A percentile compares a stretch with the other conserved stretches of the same genome.
Evolutionary conservation across 495 filamentous ascomycete genomes (phyloP).

Genomic region (Penicillium taxi): DNA sequence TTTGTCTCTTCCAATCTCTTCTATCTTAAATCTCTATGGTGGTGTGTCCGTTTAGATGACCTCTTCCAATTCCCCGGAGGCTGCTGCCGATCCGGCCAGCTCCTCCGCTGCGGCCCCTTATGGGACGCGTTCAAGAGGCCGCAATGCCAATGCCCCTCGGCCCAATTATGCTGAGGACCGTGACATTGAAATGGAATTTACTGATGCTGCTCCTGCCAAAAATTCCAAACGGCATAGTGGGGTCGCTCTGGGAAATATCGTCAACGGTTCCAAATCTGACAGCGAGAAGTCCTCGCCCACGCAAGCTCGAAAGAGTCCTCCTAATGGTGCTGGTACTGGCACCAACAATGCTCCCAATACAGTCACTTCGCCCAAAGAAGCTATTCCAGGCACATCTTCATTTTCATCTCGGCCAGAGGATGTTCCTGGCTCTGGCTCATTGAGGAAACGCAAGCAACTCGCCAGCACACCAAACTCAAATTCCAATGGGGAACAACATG

Average conservation of each 20-base stretch:
- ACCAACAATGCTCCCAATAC: slow-evolving; percentile 33
- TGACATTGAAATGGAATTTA: slow-evolving; percentile 81
- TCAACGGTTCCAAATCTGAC: slow-evolving; percentile 33
- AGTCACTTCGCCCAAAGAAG: slow-evolving; percentile 52
- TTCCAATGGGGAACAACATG: slow-evolving; percentile 26
- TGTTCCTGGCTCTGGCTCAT: slow-evolving; percentile 29
- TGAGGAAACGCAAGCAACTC: slow-evolving; percentile 79
- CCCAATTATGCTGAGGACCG: slow-evolving; percentile 96
- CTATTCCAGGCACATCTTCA: slow-evolving; percentile 56
- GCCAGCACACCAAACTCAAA: slow-evolving; percentile 38
- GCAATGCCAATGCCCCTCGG: slow-evolving; percentile 72
- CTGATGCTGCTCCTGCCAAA: slow-evolving; percentile 43
- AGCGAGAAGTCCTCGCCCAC: slow-evolving; percentile 36
- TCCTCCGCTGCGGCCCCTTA: slow-evolving; percentile 61
- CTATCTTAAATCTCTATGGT: slow-evolving; percentile 15
- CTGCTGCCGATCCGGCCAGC: slow-evolving; percentile 33
- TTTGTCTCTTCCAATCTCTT: background rate
- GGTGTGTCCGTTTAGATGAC: slow-evolving; percentile 44
- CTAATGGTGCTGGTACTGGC: slow-evolving; percentile 27
- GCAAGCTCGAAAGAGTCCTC: slow-evolving; percentile 37
- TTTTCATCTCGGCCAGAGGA: slow-evolving; percentile 48
- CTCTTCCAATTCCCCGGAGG: slow-evolving; percentile 40
- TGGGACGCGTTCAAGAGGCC: slow-evolving; percentile 90
- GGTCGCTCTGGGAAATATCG: slow-evolving; percentile 16
- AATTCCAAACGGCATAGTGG: slow-evolving; percentile 37